Evolutionary conservation across 257 asterid genomes (phyloP).

Genomic region (Striga asiatica): DNA sequence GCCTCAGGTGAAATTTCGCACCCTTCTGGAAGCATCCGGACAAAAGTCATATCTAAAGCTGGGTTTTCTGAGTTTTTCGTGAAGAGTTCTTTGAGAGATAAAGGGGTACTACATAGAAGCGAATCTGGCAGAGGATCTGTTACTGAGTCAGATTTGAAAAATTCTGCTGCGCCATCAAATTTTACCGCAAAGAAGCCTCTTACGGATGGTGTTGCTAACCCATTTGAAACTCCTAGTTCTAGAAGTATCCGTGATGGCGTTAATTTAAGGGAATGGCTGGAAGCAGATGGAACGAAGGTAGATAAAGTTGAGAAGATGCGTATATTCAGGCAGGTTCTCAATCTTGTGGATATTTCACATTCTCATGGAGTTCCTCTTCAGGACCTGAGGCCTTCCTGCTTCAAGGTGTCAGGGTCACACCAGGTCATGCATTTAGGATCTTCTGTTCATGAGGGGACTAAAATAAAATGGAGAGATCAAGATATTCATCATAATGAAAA

Average conservation of each 20-base stretch:
- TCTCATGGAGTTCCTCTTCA: slow-evolving; percentile 52
- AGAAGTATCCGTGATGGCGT: slow-evolving; percentile 32
- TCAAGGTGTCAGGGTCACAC: slow-evolving; percentile 49
- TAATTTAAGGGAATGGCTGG: slow-evolving; percentile 74
- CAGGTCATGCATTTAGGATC: slow-evolving; percentile 53
- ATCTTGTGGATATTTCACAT: slow-evolving; percentile 67
- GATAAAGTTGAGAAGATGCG: slow-evolving; percentile 49
- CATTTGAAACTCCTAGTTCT: slow-evolving; percentile 17
- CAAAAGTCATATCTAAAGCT: slow-evolving; percentile 68
- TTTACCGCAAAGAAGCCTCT: slow-evolving; percentile 25
- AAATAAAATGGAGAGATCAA: slow-evolving; percentile 28
- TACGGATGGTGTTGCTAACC: slow-evolving; percentile 30
- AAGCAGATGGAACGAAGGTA: slow-evolving; percentile 36
- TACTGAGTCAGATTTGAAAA: too few relatives aligned
- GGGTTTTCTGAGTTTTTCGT: slow-evolving; percentile 73
- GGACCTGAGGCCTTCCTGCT: slow-evolving; percentile 68
- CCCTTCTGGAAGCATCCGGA: slow-evolving; percentile 62
- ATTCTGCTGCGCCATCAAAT: slow-evolving; percentile 29
- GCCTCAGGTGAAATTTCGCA: slow-evolving; percentile 24
- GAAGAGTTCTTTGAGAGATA: slow-evolving; percentile 65
- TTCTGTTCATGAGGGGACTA: slow-evolving; percentile 20
- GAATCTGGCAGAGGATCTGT: too few relatives aligned
- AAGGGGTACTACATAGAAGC: slow-evolving; percentile 56
- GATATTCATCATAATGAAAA: slow-evolving; percentile 28
- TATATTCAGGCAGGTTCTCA: slow-evolving; percentile 66